phyloP scores from a whole-genome alignment of 306 rosid genomes.

The Quercus mongolica region DNA sequence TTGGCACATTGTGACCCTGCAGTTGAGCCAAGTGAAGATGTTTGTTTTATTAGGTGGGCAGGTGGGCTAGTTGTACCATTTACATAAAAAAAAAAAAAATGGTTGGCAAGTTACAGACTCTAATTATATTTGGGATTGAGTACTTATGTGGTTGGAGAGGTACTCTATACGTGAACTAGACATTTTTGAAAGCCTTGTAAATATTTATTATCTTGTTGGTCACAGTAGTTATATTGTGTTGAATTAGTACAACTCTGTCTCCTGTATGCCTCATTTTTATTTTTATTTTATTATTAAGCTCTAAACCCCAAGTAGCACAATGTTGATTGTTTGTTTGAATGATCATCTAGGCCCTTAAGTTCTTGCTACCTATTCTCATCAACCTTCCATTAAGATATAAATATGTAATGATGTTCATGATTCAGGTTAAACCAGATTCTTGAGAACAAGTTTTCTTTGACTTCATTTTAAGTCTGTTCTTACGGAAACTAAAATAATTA shows the following conservation, averaged over 20 bases:
- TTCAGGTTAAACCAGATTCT: background rate
- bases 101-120: background rate
- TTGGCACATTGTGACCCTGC: background rate
- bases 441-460: background rate
- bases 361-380: background rate
- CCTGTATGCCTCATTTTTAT: background rate
- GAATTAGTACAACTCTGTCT: background rate
- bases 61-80: no score
- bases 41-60: background rate
- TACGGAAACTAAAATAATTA: background rate
- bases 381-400: background rate
- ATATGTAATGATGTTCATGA: background rate
- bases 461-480: background rate
- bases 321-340: background rate
- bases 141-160: background rate
- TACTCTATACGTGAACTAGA: background rate
- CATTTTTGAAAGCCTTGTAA: background rate
- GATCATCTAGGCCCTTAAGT: background rate
- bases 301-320: background rate
- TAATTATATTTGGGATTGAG: background rate
- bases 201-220: background rate
- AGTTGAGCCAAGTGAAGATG: background rate
- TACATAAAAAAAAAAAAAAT: no score
- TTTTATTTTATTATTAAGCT: background rate
- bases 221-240: background rate